Conservation (phyloP, 2,329 filamentous ascomycete genomes). For the Rhynchosporium graminicola region DNA sequence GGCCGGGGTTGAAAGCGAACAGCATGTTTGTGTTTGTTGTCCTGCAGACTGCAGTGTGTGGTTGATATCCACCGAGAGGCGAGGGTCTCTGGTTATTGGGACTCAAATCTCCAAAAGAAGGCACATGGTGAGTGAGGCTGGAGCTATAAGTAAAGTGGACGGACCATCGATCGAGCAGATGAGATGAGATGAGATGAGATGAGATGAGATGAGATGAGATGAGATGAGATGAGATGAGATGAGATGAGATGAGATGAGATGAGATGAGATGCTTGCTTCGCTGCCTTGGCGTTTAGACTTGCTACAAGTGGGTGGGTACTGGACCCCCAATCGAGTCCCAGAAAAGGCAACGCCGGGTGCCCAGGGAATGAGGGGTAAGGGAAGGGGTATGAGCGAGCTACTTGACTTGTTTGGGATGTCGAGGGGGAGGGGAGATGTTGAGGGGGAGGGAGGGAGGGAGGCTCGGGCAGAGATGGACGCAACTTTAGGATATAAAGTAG, state of each 20-base stretch:
- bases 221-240: too few relatives aligned
- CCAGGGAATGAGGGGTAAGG: conserved; percentile 14
- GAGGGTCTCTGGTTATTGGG: neutral
- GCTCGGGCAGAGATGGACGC: too few relatives aligned
- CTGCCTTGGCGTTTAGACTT: neutral
- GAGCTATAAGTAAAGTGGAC: neutral
- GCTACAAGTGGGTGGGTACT: neutral
- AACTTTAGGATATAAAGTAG: too few relatives aligned
- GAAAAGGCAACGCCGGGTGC: neutral
- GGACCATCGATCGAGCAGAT: too few relatives aligned
- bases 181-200: too few relatives aligned
- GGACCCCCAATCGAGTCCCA: neutral
- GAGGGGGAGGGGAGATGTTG: conserved; percentile 4
- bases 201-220: too few relatives aligned
- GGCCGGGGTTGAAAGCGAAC: too few relatives aligned
- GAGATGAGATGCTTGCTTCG: too few relatives aligned
- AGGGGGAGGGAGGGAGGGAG: neutral
- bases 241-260: too few relatives aligned
- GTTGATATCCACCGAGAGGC: neutral
- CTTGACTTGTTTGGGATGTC: neutral
- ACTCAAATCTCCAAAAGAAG: neutral
- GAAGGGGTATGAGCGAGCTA: neutral
- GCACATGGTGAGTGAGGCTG: neutral
- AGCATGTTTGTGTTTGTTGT: too few relatives aligned
- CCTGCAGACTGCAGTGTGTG: too few relatives aligned